Conservation (phyloP, 345 rosid species). For the Cardamine occulta region DNA sequence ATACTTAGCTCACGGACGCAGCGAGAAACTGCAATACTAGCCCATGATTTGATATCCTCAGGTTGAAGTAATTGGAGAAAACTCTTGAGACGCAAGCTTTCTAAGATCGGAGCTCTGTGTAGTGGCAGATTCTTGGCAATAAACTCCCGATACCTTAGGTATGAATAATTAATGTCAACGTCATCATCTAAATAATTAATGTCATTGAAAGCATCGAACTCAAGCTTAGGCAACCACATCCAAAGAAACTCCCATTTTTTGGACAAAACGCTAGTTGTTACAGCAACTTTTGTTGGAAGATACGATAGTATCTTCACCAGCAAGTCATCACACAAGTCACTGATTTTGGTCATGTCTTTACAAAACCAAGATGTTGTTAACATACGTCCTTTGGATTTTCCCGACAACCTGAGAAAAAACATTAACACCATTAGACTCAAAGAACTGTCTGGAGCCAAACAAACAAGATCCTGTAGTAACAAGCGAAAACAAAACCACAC, state of each 20-base stretch:
- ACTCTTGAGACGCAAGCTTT: not conserved
- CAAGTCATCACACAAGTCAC: not conserved
- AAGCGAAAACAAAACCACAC: not conserved
- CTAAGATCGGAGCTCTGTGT: not conserved
- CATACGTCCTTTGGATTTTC: not conserved
- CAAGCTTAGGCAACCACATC: not conserved
- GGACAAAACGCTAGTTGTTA: not conserved
- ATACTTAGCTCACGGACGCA: not conserved
- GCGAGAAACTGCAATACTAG: not conserved
- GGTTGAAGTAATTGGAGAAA: fast-evolving
- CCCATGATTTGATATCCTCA: not conserved
- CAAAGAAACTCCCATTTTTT: conserved; percentile 16
- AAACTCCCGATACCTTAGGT: not conserved
- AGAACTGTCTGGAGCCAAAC: not conserved
- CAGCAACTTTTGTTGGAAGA: conserved; percentile 6
- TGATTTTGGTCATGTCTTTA: not conserved
- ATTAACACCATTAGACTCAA: not conserved
- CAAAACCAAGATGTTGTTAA: not conserved
- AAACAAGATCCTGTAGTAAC: not conserved
- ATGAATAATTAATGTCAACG: not conserved
- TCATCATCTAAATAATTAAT: too few relatives aligned
- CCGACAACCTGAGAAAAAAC: not conserved
- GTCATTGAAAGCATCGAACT: not conserved
- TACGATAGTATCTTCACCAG: not conserved
- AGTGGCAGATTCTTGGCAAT: not conserved